These are phyloP conservation scores for Trichoderma arundinaceum DNA, from an alignment of 2,329 filamentous ascomycete species.

Conservation along the genomic window DNA sequence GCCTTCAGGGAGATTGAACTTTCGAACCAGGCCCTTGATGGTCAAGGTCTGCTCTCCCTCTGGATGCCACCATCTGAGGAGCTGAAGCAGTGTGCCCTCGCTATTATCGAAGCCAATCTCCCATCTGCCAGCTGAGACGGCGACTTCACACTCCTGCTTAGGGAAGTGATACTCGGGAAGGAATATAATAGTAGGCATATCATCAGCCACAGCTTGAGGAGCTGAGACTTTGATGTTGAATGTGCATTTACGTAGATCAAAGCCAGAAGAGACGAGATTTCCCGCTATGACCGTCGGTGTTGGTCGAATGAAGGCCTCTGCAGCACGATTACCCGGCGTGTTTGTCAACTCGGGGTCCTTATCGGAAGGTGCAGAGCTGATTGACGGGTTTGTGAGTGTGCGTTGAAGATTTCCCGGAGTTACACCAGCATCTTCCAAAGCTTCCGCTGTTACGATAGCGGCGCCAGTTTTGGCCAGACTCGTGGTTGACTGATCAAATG, in stretches of 20 bases:
- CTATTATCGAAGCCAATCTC: constrained; percentile 76
- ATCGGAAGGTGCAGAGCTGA: constrained; percentile 62
- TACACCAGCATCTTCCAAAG: constrained; percentile 63
- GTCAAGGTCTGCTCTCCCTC: constrained; percentile 82
- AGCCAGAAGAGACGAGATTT: constrained; percentile 71
- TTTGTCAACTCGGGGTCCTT: constrained; percentile 64
- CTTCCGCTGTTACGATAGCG: constrained; percentile 44
- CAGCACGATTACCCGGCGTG: constrained; percentile 79
- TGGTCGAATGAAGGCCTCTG: constrained; percentile 90
- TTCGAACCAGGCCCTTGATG: constrained; percentile 74
- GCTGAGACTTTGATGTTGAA: constrained; percentile 76
- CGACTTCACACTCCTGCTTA: constrained; percentile 70
- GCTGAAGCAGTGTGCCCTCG: constrained; percentile 72
- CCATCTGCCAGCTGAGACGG: constrained; percentile 88
- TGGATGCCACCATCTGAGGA: constrained; percentile 89
- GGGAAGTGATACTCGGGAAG: constrained; percentile 94
- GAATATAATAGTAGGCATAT: constrained; percentile 79
- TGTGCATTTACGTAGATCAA: constrained; percentile 78
- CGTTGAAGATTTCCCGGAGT: constrained; percentile 77
- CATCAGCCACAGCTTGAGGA: constrained; percentile 61
- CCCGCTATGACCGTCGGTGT: constrained; percentile 79
- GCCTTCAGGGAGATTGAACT: constrained; percentile 60
- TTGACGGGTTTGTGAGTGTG: constrained; percentile 70
- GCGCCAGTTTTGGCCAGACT: constrained; percentile 42
- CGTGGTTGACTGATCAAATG: constrained; percentile 53